Base-by-base conservation (phyloP, 257 asterid species). In the Gardenia jasminoides region DNA sequence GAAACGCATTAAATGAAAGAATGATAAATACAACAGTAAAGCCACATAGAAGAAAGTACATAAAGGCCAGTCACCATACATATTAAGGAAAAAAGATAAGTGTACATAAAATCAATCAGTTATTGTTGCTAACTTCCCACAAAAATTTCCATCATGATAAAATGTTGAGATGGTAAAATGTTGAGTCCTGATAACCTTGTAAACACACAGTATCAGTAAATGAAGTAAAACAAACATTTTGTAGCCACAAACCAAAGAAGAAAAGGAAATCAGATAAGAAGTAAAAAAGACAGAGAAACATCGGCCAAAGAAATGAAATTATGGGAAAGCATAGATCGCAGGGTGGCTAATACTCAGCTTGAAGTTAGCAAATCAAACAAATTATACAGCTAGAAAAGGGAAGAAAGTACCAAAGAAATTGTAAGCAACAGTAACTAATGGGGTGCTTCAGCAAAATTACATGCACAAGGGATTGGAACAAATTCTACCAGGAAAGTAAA, bases 61-160 rank as follows among this genome's bases (percentile, higher is more conserved):
- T 72, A 80, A 84, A 68, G 26, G 75, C 73, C 69, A 67, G 67
- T 61, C 19, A 41, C 47, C 78, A 54, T 74, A 73, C 72, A 64
- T 59, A 28, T 20, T 6, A 33, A 10, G 68, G 68, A n/a, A 67
- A 4, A 54, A 17, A 36, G 19, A 4, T 61, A 81, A 31, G 24
- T 82, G 31, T 54, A 77, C 7, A 81, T 31, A 76, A 78, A 81
- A 80, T 33, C 66, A 65, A 80, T 72, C 74, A 81, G 84, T 65
- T 79, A 67, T 68, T 79, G 89, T 81, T 66, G 87, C 84, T 77
- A 80, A 83, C 81, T 74, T 83, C 86, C 80, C 79, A 83, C 69
- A 58, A 85, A 64, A 50, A 81, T 81, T 78, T 88, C 87, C 84
- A 75, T 77, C 85, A 83, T 75, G n/a, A 81, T 80, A 82, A 88